Conservation (phyloP, 2,329 filamentous ascomycete species). For the Diatrype stigma region DNA sequence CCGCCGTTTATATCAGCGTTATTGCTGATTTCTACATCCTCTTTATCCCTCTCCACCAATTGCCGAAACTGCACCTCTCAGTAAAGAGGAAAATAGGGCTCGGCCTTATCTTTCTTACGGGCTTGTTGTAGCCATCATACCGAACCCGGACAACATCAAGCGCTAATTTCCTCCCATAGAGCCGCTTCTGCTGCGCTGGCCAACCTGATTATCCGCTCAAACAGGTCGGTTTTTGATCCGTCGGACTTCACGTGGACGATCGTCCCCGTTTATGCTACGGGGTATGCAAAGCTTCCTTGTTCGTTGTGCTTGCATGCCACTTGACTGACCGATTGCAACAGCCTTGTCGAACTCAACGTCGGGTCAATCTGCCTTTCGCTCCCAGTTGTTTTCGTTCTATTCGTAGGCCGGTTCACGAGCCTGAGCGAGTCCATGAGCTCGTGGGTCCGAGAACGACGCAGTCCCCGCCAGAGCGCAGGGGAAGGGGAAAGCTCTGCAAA, state of each 20-base stretch:
- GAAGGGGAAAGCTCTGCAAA: slow-evolving; percentile 5
- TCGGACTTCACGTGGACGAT: slow-evolving; percentile 12
- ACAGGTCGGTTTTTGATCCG: slow-evolving; percentile 10
- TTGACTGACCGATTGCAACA: slow-evolving; percentile 1
- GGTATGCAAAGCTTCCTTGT: not conserved
- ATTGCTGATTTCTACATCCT: slow-evolving; percentile 14
- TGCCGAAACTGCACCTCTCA: slow-evolving; percentile 10
- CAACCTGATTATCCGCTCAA: slow-evolving; percentile 10
- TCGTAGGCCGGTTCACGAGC: slow-evolving; percentile 9
- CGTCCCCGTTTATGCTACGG: slow-evolving; percentile 10
- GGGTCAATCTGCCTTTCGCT: slow-evolving; percentile 10
- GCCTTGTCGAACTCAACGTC: slow-evolving; percentile 11
- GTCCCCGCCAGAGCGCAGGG: slow-evolving; percentile 4
- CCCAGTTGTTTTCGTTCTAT: slow-evolving; percentile 9
- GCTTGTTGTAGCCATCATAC: slow-evolving; percentile 6
- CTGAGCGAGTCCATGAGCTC: slow-evolving; percentile 9
- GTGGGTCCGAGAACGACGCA: slow-evolving; percentile 10
- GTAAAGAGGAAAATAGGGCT: slow-evolving; percentile 12
- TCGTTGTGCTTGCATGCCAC: not conserved
- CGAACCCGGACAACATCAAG: not conserved
- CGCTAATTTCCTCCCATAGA: slow-evolving; percentile 2
- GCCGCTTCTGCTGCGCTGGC: slow-evolving; percentile 7
- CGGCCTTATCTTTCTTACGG: slow-evolving; percentile 11
- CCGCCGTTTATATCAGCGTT: slow-evolving; percentile 8
- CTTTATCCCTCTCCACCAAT: slow-evolving; percentile 12